A percentile compares a stretch with the other conserved stretches of the same genome.
Conservation (phyloP, 2,329 filamentous ascomycete genomes). For the Botrytis paeoniae region DNA sequence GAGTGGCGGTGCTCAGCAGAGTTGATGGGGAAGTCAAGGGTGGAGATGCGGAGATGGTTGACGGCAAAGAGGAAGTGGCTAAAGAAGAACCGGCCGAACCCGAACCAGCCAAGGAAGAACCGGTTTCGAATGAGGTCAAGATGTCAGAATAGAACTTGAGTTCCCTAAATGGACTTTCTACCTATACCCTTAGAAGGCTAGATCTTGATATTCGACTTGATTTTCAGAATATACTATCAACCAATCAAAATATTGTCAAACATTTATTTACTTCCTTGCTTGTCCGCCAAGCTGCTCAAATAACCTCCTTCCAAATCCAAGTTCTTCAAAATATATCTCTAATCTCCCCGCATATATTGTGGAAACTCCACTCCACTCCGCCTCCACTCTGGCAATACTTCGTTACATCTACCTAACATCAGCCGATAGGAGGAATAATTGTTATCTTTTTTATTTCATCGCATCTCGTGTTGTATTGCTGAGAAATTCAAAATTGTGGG, state of each 20-base stretch:
- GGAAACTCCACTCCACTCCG: not conserved
- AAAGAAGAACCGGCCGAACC: not conserved
- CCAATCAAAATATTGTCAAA: conserved; percentile 9
- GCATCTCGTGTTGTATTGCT: not conserved
- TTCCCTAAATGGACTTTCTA: not conserved
- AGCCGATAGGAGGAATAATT: conserved; percentile 3
- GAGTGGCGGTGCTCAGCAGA: conserved; percentile 62
- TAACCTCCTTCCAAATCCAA: not conserved
- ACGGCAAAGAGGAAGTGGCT: not conserved
- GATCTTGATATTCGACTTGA: not conserved
- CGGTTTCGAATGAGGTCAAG: not conserved
- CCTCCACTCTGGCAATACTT: not conserved
- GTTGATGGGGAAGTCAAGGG: conserved; percentile 41
- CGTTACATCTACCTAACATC: not conserved
- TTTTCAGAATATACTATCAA: not conserved
- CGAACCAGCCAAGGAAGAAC: not conserved
- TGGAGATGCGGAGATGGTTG: conserved; percentile 10
- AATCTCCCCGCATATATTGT: not conserved
- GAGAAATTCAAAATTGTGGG: not conserved
- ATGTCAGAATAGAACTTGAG: not conserved
- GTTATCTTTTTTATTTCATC: not conserved
- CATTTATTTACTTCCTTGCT: not conserved
- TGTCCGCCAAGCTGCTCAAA: not conserved
- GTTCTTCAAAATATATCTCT: not conserved
- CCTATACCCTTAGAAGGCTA: not conserved